These are phyloP conservation scores for Trichoderma breve DNA, from an alignment of 2,329 filamentous ascomycete species.

Conservation along the genomic window DNA sequence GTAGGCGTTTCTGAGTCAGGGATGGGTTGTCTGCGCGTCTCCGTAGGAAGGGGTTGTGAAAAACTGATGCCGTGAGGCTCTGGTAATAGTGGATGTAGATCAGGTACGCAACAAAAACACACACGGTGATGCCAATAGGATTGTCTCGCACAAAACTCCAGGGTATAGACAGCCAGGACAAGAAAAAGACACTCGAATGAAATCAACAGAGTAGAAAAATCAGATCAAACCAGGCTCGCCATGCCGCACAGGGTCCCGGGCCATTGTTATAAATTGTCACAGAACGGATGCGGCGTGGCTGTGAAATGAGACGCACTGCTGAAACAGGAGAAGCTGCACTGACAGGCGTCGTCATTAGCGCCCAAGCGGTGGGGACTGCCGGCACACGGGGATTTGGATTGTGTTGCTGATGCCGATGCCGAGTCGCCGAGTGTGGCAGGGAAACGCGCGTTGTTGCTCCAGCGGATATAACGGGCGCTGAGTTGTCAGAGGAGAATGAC, in stretches of 20 bases:
- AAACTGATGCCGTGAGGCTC: neutral
- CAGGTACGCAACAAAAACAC: neutral
- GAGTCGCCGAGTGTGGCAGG: constrained; percentile 8
- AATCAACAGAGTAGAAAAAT: neutral
- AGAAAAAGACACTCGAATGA: neutral
- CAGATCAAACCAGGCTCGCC: neutral
- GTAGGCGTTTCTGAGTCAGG: neutral
- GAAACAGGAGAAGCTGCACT: constrained; percentile 12
- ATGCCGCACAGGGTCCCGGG: neutral
- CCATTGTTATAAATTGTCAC: neutral
- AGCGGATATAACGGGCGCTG: neutral
- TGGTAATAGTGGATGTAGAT: neutral
- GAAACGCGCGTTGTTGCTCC: neutral
- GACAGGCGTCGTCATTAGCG: constrained; percentile 20
- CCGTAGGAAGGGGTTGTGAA: neutral
- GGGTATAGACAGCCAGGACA: neutral
- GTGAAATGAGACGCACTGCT: constrained; percentile 11
- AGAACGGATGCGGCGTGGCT: constrained; percentile 3
- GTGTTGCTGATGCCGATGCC: neutral
- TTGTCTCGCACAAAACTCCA: neutral
- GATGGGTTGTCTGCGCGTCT: neutral
- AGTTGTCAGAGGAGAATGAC: neutral
- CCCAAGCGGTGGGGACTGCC: neutral
- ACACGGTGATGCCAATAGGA: neutral
- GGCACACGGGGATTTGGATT: neutral